phyloP scores from a whole-genome alignment of 2,329 filamentous ascomycete genomes.

The Scolecobasidium constrictum region DNA sequence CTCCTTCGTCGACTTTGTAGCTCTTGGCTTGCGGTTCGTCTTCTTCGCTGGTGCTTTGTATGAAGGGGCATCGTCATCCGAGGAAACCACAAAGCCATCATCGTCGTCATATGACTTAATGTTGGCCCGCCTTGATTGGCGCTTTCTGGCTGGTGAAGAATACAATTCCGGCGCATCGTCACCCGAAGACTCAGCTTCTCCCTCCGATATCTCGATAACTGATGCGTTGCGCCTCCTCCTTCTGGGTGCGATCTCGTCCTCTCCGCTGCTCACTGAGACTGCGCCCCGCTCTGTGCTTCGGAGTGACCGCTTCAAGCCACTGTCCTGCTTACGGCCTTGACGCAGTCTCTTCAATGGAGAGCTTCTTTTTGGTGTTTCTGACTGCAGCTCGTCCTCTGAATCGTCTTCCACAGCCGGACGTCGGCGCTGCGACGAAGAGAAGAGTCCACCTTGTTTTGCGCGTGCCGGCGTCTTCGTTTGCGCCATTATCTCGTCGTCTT shows the following conservation, averaged over 20 bases:
- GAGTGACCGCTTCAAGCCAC: not conserved
- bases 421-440: not conserved
- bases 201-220: too few species aligned
- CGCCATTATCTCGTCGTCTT: not conserved
- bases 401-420: not conserved
- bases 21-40: slow-evolving; percentile 1
- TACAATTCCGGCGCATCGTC: slow-evolving; percentile 7
- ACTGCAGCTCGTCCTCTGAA: not conserved
- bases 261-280: not conserved
- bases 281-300: not conserved
- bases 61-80: not conserved
- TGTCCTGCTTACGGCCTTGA: not conserved
- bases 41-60: slow-evolving; percentile 7
- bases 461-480: not conserved
- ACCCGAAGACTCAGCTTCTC: slow-evolving; percentile 8
- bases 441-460: not conserved
- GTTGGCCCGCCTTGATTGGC: not conserved
- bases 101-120: not conserved
- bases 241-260: not conserved
- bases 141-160: slow-evolving; percentile 7
- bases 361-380: not conserved
- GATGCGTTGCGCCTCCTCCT: not conserved
- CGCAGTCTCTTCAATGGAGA: not conserved
- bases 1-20: not conserved
- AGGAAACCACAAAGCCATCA: not conserved